These are phyloP conservation scores for Vanrija sp. DNA, from an alignment of 1,284 basidiomycete genomes.

Conservation along the genomic window DNA sequence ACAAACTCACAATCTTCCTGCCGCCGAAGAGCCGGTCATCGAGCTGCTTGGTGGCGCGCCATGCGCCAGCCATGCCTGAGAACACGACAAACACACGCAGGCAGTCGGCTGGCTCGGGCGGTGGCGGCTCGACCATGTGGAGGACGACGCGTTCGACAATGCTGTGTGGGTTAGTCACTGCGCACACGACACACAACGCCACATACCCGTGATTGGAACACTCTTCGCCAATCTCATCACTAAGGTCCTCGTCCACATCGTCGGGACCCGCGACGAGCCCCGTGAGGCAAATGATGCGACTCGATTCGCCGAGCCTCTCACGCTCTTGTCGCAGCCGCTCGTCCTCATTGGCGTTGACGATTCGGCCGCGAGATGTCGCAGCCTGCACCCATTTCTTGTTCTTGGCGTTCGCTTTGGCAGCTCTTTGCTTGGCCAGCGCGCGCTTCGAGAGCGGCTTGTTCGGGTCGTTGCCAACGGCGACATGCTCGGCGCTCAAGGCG, in stretches of 20 bases:
- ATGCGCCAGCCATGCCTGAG: constrained; percentile 82
- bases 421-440: constrained; percentile 35
- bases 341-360: constrained; percentile 81
- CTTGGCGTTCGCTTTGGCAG: constrained; percentile 40
- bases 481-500: constrained; percentile 69
- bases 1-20: constrained; percentile 57
- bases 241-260: constrained; percentile 75
- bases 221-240: constrained; percentile 74
- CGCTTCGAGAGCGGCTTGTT: constrained; percentile 33
- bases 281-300: constrained; percentile 77
- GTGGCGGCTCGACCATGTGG: constrained; percentile 66
- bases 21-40: constrained; percentile 90
- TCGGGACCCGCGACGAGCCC: constrained; percentile 81
- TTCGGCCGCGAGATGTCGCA: constrained; percentile 64
- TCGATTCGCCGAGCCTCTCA: constrained; percentile 77
- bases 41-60: constrained; percentile 85
- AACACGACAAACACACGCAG: constrained; percentile 82
- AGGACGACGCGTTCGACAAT: constrained; percentile 83
- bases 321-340: constrained; percentile 66
- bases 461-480: constrained; percentile 51
- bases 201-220: constrained; percentile 56
- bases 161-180: constrained; percentile 52
- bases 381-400: constrained; percentile 38
- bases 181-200: constrained; percentile 2
- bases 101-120: constrained; percentile 60